These are phyloP conservation scores for Cytidiella melzeri DNA, from an alignment of 768 basidiomycete species.

Conservation along the genomic window DNA sequence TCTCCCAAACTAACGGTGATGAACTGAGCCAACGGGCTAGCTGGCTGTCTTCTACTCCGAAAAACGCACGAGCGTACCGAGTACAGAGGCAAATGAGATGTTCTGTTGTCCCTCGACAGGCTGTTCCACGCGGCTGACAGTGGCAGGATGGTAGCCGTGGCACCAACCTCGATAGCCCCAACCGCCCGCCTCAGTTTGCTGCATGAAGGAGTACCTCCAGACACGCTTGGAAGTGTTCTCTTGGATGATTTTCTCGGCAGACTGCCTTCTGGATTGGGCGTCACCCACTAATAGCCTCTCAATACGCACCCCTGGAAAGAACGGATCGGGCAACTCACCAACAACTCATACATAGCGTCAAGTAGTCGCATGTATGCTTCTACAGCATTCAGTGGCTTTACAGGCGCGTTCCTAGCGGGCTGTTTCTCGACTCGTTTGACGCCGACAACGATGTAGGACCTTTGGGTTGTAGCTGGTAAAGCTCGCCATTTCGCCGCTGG, in stretches of 20 bases:
- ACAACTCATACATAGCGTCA: slow-evolving; percentile 6
- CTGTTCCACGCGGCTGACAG: slow-evolving; percentile 4
- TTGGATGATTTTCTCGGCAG: neutral
- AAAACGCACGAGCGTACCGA: neutral
- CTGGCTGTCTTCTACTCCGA: neutral
- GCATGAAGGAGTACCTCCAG: neutral
- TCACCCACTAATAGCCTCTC: neutral
- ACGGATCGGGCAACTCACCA: slow-evolving; percentile 1
- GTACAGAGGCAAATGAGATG: neutral
- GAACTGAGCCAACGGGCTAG: slow-evolving; percentile 4
- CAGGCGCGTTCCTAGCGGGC: neutral
- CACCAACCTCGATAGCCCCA: neutral
- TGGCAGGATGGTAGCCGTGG: slow-evolving; percentile 1
- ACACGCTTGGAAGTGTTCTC: neutral
- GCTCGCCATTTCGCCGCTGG: slow-evolving; percentile 5
- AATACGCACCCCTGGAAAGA: slow-evolving; percentile 1
- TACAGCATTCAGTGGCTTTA: neutral
- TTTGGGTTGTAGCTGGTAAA: neutral
- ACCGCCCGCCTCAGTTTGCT: neutral
- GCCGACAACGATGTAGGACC: slow-evolving; percentile 8
- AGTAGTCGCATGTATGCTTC: slow-evolving; percentile 2
- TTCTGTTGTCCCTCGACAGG: neutral
- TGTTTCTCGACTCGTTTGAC: slow-evolving; percentile 7
- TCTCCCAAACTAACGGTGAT: no score
- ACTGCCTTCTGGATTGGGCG: neutral